Base-by-base conservation (phyloP, 495 filamentous ascomycete genomes). In the Zalerion maritima region DNA sequence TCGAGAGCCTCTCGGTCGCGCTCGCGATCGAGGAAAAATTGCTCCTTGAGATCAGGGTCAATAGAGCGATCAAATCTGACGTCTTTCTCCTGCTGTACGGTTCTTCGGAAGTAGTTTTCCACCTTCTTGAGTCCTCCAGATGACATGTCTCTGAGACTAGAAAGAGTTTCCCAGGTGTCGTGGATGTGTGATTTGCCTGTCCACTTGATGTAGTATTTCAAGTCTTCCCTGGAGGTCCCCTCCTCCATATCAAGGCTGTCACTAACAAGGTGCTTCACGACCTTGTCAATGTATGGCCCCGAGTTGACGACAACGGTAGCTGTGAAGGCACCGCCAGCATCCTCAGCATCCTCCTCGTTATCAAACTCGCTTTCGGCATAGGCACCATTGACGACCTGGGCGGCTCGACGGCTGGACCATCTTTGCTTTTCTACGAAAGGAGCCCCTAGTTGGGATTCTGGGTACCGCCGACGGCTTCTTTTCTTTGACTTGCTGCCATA, bases 201-300 rank as follows among this genome's bases (percentile, higher is more conserved):
- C 89, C 89, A 99, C 62, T 99, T 99, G 42, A 99, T 86, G 46
- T 77, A 83, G 49, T 82, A 97, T 35, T 93, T 80, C 37, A 84
- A 94, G 42, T 94, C 80, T 31, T 83, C 70, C 37, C 80, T 79
- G 13, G 64, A 67, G 21, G 70, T 37, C 30, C 74, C 60, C n/a
- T 51, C 44, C 13, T 64, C 57, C 18, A 71, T 52, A 44, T 67
- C 70, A 15, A 67, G 60, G 25, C 65, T 83, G 20, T 81, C 76
- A 47, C 73, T 81, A 7, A 76, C 53, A 19, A 81, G 70, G 48
- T 94, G 83, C 37, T 92, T 79, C 25, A 96, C 67, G 28, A 96
- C 76, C 26, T 78, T 67, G 40, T 99, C 91, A 38, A 99, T 83
- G 27, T 79, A 85, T 19, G 78, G 78, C 10, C 71, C 60, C 32